Conservation (phyloP, 352 stramenopile species). For the Globisporangium recalcitrans region DNA sequence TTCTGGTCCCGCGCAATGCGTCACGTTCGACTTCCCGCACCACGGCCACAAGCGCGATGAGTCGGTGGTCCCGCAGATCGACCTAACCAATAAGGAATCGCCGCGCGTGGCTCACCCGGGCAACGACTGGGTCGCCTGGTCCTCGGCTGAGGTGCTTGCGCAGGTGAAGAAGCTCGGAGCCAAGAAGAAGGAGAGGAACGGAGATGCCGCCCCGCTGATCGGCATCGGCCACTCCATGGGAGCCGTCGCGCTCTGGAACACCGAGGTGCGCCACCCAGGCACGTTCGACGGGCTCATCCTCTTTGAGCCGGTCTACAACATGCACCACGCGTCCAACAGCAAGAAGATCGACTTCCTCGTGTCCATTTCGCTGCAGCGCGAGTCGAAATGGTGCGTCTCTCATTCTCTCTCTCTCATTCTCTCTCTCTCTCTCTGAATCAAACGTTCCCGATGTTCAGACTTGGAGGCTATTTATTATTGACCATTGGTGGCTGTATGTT, state of each 20-base stretch:
- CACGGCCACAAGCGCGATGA: slow-evolving; percentile 25
- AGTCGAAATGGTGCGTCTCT: slow-evolving; percentile 17
- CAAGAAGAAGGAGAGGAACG: background rate
- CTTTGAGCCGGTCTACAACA: slow-evolving; percentile 37
- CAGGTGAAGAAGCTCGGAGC: slow-evolving; percentile 7
- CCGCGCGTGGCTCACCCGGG: slow-evolving; percentile 38
- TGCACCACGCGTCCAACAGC: background rate
- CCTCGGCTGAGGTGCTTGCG: background rate
- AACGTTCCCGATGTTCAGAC: too few species aligned
- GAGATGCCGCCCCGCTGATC: slow-evolving; percentile 25
- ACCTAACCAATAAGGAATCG: background rate
- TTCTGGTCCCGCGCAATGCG: slow-evolving; percentile 10
- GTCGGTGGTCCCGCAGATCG: slow-evolving; percentile 17
- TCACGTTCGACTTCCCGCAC: slow-evolving; percentile 32
- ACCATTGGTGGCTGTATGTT: too few species aligned
- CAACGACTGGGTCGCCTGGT: slow-evolving; percentile 20
- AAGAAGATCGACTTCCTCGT: slow-evolving; percentile 27
- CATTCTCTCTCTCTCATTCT: too few species aligned
- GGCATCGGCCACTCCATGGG: slow-evolving; percentile 52
- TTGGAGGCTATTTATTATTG: background rate
- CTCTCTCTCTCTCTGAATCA: too few species aligned
- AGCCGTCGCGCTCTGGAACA: slow-evolving; percentile 29
- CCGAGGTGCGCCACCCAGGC: slow-evolving; percentile 28
- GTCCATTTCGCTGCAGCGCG: slow-evolving; percentile 30
- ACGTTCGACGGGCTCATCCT: slow-evolving; percentile 42